Conservation (phyloP, 2,329 filamentous ascomycete species). For the Fusarium keratoplasticum region DNA sequence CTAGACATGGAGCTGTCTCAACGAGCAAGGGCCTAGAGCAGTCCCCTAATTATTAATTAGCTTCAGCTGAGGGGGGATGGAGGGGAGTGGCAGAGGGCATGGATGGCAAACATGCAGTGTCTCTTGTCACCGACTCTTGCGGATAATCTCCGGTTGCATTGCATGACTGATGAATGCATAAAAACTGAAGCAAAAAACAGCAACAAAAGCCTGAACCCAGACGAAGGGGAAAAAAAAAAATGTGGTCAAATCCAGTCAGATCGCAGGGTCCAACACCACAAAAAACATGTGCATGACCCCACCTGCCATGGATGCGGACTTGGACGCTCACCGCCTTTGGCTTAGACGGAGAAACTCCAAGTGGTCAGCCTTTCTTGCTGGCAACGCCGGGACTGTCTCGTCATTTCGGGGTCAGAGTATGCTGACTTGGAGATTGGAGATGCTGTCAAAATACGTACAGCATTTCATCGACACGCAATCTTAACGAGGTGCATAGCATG, state of each 20-base stretch:
- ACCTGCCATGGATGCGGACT: constrained; percentile 1
- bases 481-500: neutral
- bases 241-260: constrained; percentile 29
- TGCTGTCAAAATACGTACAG: neutral
- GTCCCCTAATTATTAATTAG: constrained; percentile 13
- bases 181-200: constrained; percentile 9
- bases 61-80: constrained; percentile 2
- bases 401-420: neutral
- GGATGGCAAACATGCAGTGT: neutral
- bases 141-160: neutral
- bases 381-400: neutral
- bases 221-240: constrained; percentile 6
- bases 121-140: neutral
- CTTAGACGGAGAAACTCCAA: constrained; percentile 29
- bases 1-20: neutral
- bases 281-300: constrained; percentile 19
- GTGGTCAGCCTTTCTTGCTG: neutral
- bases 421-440: neutral
- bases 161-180: neutral
- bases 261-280: constrained; percentile 40
- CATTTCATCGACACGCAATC: neutral
- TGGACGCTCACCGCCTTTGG: constrained; percentile 36
- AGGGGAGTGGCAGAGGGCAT: neutral
- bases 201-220: constrained; percentile 6
- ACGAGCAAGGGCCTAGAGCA: constrained; percentile 2